These are phyloP conservation scores for Funneliformis mosseae DNA, from an alignment of 192 early-diverging fungal genomes.

Conservation along the genomic window DNA sequence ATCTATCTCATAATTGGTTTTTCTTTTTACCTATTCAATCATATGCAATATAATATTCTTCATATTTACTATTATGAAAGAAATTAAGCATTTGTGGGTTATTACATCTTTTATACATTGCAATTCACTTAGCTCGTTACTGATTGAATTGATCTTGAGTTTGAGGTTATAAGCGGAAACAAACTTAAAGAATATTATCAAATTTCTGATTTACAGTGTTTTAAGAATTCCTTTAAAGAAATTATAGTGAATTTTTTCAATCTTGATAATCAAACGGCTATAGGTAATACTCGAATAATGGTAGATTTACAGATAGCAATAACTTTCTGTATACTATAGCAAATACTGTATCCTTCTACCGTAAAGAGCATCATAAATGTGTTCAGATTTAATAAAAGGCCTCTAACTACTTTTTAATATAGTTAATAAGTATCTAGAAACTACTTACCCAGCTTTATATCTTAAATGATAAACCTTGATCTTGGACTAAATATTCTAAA, in stretches of 20 bases:
- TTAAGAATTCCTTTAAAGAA: slow-evolving; percentile 11
- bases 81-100: too few relatives aligned
- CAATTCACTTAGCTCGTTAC: too few relatives aligned
- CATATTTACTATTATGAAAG: too few relatives aligned
- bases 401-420: neutral
- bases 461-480: slow-evolving; percentile 12
- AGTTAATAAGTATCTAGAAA: slow-evolving; percentile 7
- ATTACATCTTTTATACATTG: too few relatives aligned
- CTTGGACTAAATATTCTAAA: slow-evolving; percentile 22
- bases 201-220: neutral
- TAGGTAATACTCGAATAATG: neutral
- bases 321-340: neutral
- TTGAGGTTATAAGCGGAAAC: neutral
- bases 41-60: too few relatives aligned
- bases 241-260: slow-evolving; percentile 20
- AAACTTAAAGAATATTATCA: neutral
- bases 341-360: neutral
- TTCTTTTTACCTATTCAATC: too few relatives aligned
- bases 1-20: too few relatives aligned
- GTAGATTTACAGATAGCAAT: slow-evolving; percentile 21
- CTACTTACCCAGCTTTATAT: slow-evolving; percentile 7
- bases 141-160: too few relatives aligned
- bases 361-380: neutral
- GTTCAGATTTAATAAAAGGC: slow-evolving; percentile 19
- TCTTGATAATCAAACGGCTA: neutral